Evolutionary conservation across 106 monocot species (phyloP).

Genomic region (Dactylorhiza incarnata): DNA sequence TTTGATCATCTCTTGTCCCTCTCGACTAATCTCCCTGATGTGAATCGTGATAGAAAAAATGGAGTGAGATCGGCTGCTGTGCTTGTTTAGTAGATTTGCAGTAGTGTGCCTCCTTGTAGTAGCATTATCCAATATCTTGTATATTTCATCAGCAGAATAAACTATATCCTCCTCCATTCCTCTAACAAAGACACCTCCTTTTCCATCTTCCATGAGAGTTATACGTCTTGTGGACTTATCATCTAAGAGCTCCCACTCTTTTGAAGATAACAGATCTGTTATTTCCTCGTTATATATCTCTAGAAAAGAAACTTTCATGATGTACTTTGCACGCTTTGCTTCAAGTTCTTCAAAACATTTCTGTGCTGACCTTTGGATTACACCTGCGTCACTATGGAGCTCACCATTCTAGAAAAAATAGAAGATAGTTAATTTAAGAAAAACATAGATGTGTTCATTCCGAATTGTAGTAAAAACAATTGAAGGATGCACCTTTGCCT

Average conservation of each 20-base stretch:
- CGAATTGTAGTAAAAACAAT: not conserved
- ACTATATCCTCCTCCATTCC: conserved; percentile 92
- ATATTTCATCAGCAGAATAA: conserved; percentile 65
- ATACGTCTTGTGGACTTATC: conserved; percentile 78
- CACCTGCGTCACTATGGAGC: conserved; percentile 48
- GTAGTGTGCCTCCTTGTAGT: conserved; percentile 72
- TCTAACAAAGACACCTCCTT: conserved; percentile 79
- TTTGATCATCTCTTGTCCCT: conserved; percentile 92
- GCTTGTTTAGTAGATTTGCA: conserved; percentile 88
- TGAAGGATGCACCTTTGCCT: conserved; percentile 17
- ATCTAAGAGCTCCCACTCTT: conserved; percentile 51
- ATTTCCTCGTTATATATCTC: conserved; percentile 73
- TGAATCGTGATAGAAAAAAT: conserved; percentile 92
- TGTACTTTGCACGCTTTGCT: conserved; percentile 41
- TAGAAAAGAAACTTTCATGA: conserved; percentile 69
- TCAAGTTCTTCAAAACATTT: conserved; percentile 58
- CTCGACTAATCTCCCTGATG: conserved; percentile 67
- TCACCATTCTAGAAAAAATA: conserved; percentile 41
- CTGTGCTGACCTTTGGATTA: conserved; percentile 49
- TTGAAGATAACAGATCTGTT: conserved; percentile 52
- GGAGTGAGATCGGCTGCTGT: conserved; percentile 89
- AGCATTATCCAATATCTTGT: conserved; percentile 78
- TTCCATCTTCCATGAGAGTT: conserved; percentile 95
- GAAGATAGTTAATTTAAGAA: not conserved
- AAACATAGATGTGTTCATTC: not conserved